Base-by-base conservation (phyloP, 345 rosid genomes). In the Arabis alpina region DNA sequence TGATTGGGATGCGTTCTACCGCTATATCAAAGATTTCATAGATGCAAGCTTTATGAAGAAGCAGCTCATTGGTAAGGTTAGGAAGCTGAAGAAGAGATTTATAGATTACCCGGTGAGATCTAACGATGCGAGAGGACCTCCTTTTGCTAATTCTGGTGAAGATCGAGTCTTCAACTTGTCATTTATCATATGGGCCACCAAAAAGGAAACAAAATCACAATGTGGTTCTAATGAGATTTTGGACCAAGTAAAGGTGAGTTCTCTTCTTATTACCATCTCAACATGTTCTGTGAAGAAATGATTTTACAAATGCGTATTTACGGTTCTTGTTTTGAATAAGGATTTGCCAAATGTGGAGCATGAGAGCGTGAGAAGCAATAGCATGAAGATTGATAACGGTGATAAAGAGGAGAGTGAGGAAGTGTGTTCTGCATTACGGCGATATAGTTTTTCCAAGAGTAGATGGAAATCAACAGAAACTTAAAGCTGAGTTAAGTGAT, bases 401-500 rank as follows among this genome's bases (percentile, higher is more conserved):
- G 68, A 43, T 8, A 54, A 62, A 23, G 63, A 61, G 13, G 42
- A 30, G 34, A 30, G 45, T 10, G 57, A 39, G n/a, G 70, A 44
- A 63, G 70, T 11, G 12, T 64, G 50, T 41, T 39, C n/a, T 59
- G 41, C 37, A 66, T 41, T 72, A 58, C 25, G 1, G 34, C 34
- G 30, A 30, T 30, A 4, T 30, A 4, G 34, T 4, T 39, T 66
- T 23, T 30, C 42, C 43, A 41, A 14, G 6, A 8, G 0, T 41
- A 5, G 3, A 67, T 73, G 43, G 8, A 41, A 4, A n/a, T 58
- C 77, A 74, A 14, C 66, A 74, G 10, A 74, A 49, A 2, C 3
- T 74, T 42, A 14, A 6, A 24, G 61, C 19, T 12, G 55, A 43
- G 3, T 3, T 66, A 11, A 5, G 15, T 2, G 49, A 66, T 12